Evolutionary conservation across 2,329 filamentous ascomycete species (phyloP).

Genomic region (Truncatella angustata): DNA sequence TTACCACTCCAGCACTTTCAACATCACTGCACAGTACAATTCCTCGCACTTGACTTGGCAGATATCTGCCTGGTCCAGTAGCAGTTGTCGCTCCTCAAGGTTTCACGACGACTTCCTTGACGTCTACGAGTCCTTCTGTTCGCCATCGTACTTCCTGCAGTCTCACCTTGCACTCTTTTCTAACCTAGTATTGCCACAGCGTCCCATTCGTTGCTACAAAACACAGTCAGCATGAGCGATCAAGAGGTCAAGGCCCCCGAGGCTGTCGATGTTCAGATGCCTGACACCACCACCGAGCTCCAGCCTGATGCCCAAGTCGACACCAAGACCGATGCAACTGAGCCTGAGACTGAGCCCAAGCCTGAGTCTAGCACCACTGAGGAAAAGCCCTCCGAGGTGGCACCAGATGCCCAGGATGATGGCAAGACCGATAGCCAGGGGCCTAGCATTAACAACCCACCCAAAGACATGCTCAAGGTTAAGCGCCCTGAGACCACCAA

Average conservation of each 20-base stretch:
- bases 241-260: conserved; percentile 37
- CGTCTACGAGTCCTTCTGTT: too few species aligned
- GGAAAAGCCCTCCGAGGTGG: conserved; percentile 21
- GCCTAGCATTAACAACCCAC: conserved; percentile 16
- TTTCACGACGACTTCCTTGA: too few species aligned
- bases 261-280: not conserved
- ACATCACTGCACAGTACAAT: too few species aligned
- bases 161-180: too few species aligned
- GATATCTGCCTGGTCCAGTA: too few species aligned
- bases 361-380: conserved; percentile 17
- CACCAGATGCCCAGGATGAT: conserved; percentile 14
- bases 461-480: conserved; percentile 42
- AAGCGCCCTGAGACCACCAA: conserved; percentile 34
- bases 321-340: conserved; percentile 1
- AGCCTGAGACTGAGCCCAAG: not conserved
- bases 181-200: not conserved
- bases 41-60: too few species aligned
- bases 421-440: conserved; percentile 15
- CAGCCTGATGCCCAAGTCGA: not conserved
- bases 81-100: too few species aligned
- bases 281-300: not conserved
- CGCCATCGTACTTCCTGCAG: too few species aligned
- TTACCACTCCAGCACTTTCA: too few species aligned
- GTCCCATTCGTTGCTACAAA: not conserved
- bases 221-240: conserved; percentile 27